A percentile compares a stretch with the other conserved stretches of the same genome.
These are phyloP conservation scores for Gymnopus androsaceus DNA, from an alignment of 1,284 basidiomycete genomes.

Conservation along the genomic window DNA sequence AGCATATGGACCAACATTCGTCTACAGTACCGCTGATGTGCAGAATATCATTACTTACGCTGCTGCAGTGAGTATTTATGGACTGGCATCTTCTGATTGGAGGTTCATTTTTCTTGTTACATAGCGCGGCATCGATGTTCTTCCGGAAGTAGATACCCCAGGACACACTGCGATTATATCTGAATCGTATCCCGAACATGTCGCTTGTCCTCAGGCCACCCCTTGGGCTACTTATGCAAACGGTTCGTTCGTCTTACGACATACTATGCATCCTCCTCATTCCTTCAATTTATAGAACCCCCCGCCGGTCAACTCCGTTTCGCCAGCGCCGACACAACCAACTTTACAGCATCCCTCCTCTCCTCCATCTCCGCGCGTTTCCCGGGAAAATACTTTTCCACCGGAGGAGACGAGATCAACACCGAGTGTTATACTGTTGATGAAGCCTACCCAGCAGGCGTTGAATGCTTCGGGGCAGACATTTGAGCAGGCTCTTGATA, in stretches of 20 bases:
- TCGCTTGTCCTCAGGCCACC: conserved; percentile 67
- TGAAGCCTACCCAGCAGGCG: conserved; percentile 51
- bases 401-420: conserved; percentile 87
- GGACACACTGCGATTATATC: conserved; percentile 77
- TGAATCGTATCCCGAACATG: conserved; percentile 66
- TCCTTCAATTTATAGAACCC: conserved; percentile 48
- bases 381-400: conserved; percentile 66
- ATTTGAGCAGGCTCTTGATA: conserved; percentile 62
- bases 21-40: conserved; percentile 67
- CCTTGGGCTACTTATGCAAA: conserved; percentile 70
- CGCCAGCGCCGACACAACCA: conserved; percentile 46
- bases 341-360: conserved; percentile 52
- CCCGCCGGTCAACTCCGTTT: conserved; percentile 82
- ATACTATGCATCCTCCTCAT: conserved; percentile 1
- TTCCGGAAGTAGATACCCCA: conserved; percentile 79
- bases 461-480: conserved; percentile 52
- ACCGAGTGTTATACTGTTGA: conserved; percentile 72
- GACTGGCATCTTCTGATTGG: conserved; percentile 6
- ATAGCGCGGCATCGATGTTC: conserved; percentile 79
- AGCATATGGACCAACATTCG: conserved; percentile 61
- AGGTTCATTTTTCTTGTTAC: background rate
- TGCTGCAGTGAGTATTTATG: conserved; percentile 51
- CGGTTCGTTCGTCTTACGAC: conserved; percentile 33
- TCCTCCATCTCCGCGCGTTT: conserved; percentile 37
- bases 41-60: conserved; percentile 71